These are phyloP conservation scores for Helianthus tuberosus DNA, from an alignment of 129 eudicot species.

Conservation along the genomic window DNA sequence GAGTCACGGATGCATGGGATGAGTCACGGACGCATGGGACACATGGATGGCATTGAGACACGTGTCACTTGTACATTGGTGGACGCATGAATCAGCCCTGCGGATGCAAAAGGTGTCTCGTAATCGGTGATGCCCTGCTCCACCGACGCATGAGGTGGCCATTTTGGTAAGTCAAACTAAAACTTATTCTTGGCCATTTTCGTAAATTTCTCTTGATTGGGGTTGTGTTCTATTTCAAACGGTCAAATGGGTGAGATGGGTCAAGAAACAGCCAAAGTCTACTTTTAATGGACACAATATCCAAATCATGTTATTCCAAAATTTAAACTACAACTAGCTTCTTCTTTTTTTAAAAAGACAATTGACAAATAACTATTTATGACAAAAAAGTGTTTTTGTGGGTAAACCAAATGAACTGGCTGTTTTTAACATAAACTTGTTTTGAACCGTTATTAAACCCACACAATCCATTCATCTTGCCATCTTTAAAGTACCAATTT, in stretches of 20 bases:
- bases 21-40: too few species aligned
- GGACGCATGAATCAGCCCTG: too few species aligned
- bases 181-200: too few species aligned
- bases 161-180: too few species aligned
- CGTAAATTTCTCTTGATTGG: too few species aligned
- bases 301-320: neutral
- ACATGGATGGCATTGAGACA: too few species aligned
- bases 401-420: neutral
- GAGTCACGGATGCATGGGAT: too few species aligned
- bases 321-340: neutral
- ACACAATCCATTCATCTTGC: neutral
- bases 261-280: neutral
- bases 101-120: too few species aligned
- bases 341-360: neutral
- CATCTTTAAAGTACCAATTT: neutral
- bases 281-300: neutral
- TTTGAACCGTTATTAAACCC: neutral
- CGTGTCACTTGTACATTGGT: too few species aligned
- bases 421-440: neutral
- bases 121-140: too few species aligned
- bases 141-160: too few species aligned
- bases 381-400: neutral
- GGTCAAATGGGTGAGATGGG: neutral
- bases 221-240: neutral
- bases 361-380: neutral